Evolutionary conservation across 352 stramenopile genomes (phyloP).

Genomic region (Globisporangium barbulae): DNA sequence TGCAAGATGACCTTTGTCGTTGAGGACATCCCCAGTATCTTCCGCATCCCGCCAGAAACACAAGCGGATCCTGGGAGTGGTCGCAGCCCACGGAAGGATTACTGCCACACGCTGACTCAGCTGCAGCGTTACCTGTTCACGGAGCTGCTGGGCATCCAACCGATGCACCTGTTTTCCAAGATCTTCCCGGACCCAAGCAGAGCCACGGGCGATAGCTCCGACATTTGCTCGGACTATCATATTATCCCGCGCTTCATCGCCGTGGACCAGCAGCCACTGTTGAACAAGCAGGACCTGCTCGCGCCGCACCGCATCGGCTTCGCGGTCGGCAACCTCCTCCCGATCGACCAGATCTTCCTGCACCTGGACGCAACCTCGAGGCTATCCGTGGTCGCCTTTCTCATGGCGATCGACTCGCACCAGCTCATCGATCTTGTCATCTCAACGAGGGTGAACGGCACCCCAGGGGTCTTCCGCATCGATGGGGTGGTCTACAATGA

Average conservation of each 20-base stretch:
- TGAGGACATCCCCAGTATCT: conserved; percentile 52
- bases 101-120: conserved; percentile 57
- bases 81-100: conserved; percentile 25
- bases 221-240: conserved; percentile 78
- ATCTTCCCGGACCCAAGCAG: conserved; percentile 51
- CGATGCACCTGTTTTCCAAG: conserved; percentile 62
- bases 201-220: conserved; percentile 46
- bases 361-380: conserved; percentile 59
- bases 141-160: conserved; percentile 70
- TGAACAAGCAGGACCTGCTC: conserved; percentile 62
- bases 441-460: conserved; percentile 67
- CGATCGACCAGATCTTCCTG: conserved; percentile 58
- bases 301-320: conserved; percentile 81
- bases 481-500: conserved; percentile 45
- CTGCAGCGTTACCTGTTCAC: conserved; percentile 78
- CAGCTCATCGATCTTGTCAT: conserved; percentile 70
- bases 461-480: conserved; percentile 56
- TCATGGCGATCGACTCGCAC: conserved; percentile 42
- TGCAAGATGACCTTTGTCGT: conserved; percentile 71
- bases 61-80: conserved; percentile 15
- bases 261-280: conserved; percentile 50
- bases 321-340: conserved; percentile 58
- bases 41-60: conserved; percentile 28
- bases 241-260: conserved; percentile 81
- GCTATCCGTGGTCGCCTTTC: conserved; percentile 45